phyloP scores from a whole-genome alignment of 371 early-diverging fungal genomes.

The Apophysomyces variabilis region DNA sequence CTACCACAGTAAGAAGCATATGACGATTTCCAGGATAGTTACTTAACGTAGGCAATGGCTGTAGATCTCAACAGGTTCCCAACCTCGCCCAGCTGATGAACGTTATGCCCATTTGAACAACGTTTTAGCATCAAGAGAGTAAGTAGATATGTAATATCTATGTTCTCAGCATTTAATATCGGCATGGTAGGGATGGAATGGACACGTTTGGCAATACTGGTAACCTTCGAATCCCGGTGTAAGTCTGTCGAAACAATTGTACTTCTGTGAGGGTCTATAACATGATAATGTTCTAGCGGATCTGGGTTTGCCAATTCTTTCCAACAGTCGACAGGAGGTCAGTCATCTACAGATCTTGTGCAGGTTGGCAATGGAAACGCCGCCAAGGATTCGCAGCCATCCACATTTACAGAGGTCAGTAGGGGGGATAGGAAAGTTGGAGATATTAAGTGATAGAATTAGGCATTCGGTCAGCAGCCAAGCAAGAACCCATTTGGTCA shows the following conservation, averaged over 20 bases:
- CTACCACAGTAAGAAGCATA: slow-evolving; percentile 16
- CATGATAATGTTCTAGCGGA: slow-evolving; percentile 25
- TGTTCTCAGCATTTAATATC: background rate
- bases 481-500: slow-evolving; percentile 50
- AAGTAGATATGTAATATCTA: slow-evolving; percentile 8
- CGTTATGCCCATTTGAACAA: slow-evolving; percentile 29
- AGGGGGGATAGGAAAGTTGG: no score
- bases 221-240: slow-evolving; percentile 51
- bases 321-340: slow-evolving; percentile 9
- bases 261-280: background rate
- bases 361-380: background rate
- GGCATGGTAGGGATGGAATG: slow-evolving; percentile 43
- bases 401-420: background rate
- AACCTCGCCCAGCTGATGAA: slow-evolving; percentile 11
- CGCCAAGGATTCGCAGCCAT: background rate
- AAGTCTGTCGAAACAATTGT: slow-evolving; percentile 18
- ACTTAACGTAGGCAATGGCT: slow-evolving; percentile 8
- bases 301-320: slow-evolving; percentile 41
- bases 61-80: background rate
- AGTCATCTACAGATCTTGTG: slow-evolving; percentile 9
- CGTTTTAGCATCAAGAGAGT: slow-evolving; percentile 27
- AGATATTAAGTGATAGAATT: background rate
- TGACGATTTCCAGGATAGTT: background rate
- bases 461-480: slow-evolving; percentile 37
- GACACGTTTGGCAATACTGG: slow-evolving; percentile 61